Percentiles rank a stretch among this genome's conserved stretches.
phyloP scores from a whole-genome alignment of 306 rosid species.

The Corylus heterophylla region DNA sequence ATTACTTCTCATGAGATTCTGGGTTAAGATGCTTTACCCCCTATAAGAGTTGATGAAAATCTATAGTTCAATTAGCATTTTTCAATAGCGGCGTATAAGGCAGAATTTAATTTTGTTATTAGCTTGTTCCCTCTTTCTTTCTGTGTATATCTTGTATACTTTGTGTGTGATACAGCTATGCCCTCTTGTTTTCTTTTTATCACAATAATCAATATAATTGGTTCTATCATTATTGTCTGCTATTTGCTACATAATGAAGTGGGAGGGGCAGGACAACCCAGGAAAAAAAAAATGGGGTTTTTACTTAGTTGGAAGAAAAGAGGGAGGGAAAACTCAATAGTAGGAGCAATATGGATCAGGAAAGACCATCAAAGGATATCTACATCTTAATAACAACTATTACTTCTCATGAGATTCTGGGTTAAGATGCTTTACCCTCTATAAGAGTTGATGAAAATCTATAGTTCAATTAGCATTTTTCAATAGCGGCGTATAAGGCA shows the following conservation, averaged over 20 bases:
- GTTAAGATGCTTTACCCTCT: not conserved
- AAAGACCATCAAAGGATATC: not conserved
- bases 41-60: not conserved
- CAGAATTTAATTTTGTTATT: not conserved
- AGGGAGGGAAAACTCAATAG: not conserved
- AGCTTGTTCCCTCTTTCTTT: not conserved
- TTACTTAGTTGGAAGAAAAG: not conserved
- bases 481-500: constrained; percentile 5
- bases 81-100: constrained; percentile 3
- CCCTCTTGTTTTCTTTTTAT: constrained; percentile 7
- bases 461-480: not conserved
- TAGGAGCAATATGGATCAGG: not conserved
- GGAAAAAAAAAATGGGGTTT: not conserved
- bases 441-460: not conserved
- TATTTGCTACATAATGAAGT: constrained; percentile 2
- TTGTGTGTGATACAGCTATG: not conserved
- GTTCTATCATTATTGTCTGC: constrained; percentile 13
- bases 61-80: not conserved
- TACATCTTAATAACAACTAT: not conserved
- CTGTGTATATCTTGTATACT: not conserved
- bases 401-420: not conserved
- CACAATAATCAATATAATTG: not conserved
- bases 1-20: not conserved
- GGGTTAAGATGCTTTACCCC: not conserved
- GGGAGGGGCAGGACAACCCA: not conserved